Percentiles rank a stretch among this genome's conserved stretches.
phyloP scores from a whole-genome alignment of 2,329 filamentous ascomycete genomes.

The Scopulariopsis brevicaulis region DNA sequence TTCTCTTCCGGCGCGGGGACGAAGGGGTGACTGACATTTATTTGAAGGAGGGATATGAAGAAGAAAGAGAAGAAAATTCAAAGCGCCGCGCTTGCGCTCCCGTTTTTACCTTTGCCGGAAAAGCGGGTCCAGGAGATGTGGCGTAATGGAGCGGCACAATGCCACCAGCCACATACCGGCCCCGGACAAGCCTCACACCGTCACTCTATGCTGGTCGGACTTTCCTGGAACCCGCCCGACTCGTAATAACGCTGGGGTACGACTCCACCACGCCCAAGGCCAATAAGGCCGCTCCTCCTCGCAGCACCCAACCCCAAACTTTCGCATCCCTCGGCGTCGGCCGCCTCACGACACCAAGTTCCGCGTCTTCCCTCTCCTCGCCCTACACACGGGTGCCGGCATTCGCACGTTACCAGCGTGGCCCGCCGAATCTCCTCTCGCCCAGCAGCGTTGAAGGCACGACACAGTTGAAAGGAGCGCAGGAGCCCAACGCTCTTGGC shows the following conservation, averaged over 20 bases:
- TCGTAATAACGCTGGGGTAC: not conserved
- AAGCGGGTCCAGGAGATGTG: not conserved
- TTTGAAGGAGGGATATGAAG: slow-evolving; percentile 6
- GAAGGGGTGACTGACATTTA: slow-evolving; percentile 4
- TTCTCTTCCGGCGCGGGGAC: not conserved
- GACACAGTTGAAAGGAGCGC: not conserved
- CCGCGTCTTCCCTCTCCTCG: not conserved
- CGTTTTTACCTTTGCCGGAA: not conserved
- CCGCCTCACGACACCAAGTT: not conserved
- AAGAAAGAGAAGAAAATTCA: slow-evolving; percentile 1
- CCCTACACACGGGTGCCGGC: not conserved
- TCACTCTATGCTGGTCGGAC: too few relatives aligned
- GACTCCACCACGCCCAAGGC: not conserved
- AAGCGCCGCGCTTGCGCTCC: not conserved
- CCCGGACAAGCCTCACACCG: not conserved
- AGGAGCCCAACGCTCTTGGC: not conserved
- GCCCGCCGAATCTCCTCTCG: not conserved
- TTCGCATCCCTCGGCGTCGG: slow-evolving; percentile 2
- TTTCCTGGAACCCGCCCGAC: not conserved
- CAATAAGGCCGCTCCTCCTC: not conserved
- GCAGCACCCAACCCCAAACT: not conserved
- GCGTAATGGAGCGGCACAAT: not conserved
- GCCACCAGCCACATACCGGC: not conserved
- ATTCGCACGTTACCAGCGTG: not conserved
- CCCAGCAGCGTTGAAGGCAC: not conserved